Percentiles rank a stretch among this genome's conserved stretches.
Conservation (phyloP, 768 basidiomycete genomes). For the Hortiboletus campestris region DNA sequence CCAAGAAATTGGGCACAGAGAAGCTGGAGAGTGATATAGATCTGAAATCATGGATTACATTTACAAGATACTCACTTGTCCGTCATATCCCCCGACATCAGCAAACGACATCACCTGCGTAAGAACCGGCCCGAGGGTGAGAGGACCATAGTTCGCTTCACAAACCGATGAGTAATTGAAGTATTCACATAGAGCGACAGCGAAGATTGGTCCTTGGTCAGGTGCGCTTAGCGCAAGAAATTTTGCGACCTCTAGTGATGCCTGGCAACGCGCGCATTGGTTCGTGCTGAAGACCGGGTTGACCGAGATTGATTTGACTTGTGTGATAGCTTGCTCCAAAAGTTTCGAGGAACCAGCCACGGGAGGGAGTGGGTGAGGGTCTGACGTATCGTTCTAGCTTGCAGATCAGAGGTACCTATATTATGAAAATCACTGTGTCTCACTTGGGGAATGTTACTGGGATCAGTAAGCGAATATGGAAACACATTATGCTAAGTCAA, state of each 20-base stretch:
- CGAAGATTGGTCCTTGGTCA: slow-evolving; percentile 53
- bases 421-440: neutral
- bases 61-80: slow-evolving; percentile 46
- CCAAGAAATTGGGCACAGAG: slow-evolving; percentile 60
- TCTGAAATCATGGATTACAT: neutral
- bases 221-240: slow-evolving; percentile 66
- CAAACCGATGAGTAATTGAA: slow-evolving; percentile 56
- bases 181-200: slow-evolving; percentile 57
- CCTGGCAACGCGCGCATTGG: slow-evolving; percentile 59
- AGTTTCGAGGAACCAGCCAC: slow-evolving; percentile 45
- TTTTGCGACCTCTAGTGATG: slow-evolving; percentile 60
- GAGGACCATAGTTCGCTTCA: slow-evolving; percentile 43
- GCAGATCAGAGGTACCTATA: neutral
- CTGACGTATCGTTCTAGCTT: slow-evolving; percentile 50
- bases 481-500: slow-evolving; percentile 52
- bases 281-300: slow-evolving; percentile 54
- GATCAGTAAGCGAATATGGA: slow-evolving; percentile 61
- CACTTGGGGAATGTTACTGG: slow-evolving; percentile 54
- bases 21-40: slow-evolving; percentile 34
- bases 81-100: slow-evolving; percentile 70
- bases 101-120: slow-evolving; percentile 74
- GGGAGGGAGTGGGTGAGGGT: slow-evolving; percentile 67
- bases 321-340: slow-evolving; percentile 50
- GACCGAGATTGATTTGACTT: slow-evolving; percentile 53
- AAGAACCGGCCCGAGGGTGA: slow-evolving; percentile 55